Conservation (phyloP, 1,284 basidiomycete species). For the Ganoderma boninense region DNA sequence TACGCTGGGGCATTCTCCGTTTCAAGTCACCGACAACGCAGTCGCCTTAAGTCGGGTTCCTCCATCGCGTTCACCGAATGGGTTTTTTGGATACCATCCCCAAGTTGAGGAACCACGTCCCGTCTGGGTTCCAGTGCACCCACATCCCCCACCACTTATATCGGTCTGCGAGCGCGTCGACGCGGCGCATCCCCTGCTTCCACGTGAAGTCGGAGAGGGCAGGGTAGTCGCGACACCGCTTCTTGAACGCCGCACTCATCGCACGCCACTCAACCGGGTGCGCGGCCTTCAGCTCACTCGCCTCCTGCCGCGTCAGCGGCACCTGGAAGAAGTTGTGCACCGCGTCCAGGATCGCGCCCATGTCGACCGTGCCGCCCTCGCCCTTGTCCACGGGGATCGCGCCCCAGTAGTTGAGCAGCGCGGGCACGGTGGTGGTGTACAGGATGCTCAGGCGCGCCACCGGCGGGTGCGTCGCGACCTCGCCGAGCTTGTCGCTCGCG, state of each 20-base stretch:
- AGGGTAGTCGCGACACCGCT: constrained; percentile 30
- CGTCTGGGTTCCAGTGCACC: constrained; percentile 38
- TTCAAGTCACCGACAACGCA: not conserved
- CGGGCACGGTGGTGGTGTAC: constrained; percentile 35
- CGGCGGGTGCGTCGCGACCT: constrained; percentile 40
- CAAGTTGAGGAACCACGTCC: constrained; percentile 46
- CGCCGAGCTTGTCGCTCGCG: constrained; percentile 22
- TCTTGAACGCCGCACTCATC: constrained; percentile 39
- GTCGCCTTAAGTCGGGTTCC: no score
- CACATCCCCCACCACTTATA: constrained; percentile 46
- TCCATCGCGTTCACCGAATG: not conserved
- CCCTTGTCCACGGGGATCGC: constrained; percentile 41
- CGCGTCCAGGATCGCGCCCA: constrained; percentile 46
- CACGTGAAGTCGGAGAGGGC: constrained; percentile 43
- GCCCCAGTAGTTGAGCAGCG: constrained; percentile 41
- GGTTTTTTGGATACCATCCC: constrained; percentile 15
- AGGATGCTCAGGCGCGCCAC: constrained; percentile 38
- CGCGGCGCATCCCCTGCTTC: constrained; percentile 45
- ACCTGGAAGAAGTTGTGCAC: constrained; percentile 48
- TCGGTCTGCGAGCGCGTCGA: constrained; percentile 46
- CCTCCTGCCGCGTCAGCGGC: constrained; percentile 41
- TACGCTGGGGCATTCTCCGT: not conserved
- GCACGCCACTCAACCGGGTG: constrained; percentile 34
- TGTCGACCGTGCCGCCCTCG: constrained; percentile 33
- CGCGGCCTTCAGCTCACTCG: constrained; percentile 35